phyloP scores from a whole-genome alignment of 352 stramenopile genomes.

The Phytophthora colocasiae region DNA sequence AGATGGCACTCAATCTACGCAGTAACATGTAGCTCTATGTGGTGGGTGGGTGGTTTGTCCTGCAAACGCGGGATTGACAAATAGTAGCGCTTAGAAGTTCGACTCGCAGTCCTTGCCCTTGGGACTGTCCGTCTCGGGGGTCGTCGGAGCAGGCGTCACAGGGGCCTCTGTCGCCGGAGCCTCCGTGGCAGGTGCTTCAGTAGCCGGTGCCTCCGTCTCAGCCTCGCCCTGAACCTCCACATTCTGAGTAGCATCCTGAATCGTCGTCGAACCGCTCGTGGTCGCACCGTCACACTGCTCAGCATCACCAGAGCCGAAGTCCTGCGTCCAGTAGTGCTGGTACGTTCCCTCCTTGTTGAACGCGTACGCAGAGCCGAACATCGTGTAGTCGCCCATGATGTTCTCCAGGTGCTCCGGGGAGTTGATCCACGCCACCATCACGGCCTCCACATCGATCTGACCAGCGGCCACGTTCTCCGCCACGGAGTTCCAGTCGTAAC shows the following conservation, averaged over 20 bases:
- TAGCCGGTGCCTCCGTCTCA: constrained; percentile 10
- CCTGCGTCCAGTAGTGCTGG: constrained; percentile 69
- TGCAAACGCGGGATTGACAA: no score
- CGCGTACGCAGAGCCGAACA: constrained; percentile 46
- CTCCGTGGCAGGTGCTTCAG: background rate
- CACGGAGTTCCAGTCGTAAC: constrained; percentile 51
- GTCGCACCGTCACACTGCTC: constrained; percentile 34
- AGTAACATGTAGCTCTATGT: constrained; percentile 24
- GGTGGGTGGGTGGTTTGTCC: background rate
- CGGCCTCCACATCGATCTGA: constrained; percentile 36
- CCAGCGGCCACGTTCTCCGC: constrained; percentile 49
- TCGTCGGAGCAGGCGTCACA: constrained; percentile 3
- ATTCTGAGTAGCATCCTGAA: constrained; percentile 21
- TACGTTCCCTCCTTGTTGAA: constrained; percentile 37
- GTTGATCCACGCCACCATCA: constrained; percentile 54
- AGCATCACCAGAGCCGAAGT: constrained; percentile 49
- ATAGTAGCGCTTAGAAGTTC: constrained; percentile 27
- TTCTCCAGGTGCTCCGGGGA: constrained; percentile 41
- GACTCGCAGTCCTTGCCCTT: constrained; percentile 32
- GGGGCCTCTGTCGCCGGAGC: background rate
- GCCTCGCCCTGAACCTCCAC: constrained; percentile 28
- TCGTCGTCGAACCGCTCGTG: constrained; percentile 17
- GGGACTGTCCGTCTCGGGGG: constrained; percentile 6
- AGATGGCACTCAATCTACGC: constrained; percentile 34
- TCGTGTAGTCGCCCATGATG: constrained; percentile 51